Evolutionary conservation across 2,329 filamentous ascomycete species (phyloP), one percentile per base, ranked within the genome.

Genomic region (Fusarium sp.): DNA sequence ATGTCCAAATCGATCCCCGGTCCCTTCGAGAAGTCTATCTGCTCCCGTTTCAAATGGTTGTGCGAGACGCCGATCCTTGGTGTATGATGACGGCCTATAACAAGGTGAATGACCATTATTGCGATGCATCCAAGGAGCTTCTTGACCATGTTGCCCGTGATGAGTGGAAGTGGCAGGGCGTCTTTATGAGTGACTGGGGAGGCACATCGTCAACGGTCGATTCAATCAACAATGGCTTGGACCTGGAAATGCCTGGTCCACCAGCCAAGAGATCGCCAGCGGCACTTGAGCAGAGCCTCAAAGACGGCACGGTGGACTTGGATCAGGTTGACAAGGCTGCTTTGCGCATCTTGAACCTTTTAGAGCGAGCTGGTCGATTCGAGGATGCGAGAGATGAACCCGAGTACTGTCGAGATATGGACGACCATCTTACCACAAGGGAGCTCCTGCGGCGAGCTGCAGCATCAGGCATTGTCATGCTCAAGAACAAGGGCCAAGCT

Each of bases 1-100:
- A 88, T 78, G 83, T 84, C 37, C 77, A 85, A 32, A 82, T 88
- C 41, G 81, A 84, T 5, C 84, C 90, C 68, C 84, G 90, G 60
- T 87, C 90, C 1, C 79, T 92, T 64, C 84, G 90, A 20, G 91
- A 92, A 78, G 88, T 92, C 32, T 92, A 92, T 74, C 83, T 92
- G 18, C 83, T 89, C 79, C 90, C 90, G 0, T 92, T 92, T 73
- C 88, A 92, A 79, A 86, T 92, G 67, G 88, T 88, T 0, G 83
- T 91, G 72, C 83, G 87, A 16, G 87, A 90, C 34, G 87, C 87
- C 20, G 86, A 88, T 32, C 86, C 88, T 10, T 86, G 86, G 74
- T 87, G 87, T 66, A 79, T 89, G n/a, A 91, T 91, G 89, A 88
- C 87, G 9, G 84, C 88, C 10, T 91, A 91, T 78, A 90, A 90